A percentile compares a stretch with the other conserved stretches of the same genome.
These are phyloP conservation scores for Debaryomycetaceae sp. DNA, from an alignment of 1,139 yeast genomes.

Conservation along the genomic window DNA sequence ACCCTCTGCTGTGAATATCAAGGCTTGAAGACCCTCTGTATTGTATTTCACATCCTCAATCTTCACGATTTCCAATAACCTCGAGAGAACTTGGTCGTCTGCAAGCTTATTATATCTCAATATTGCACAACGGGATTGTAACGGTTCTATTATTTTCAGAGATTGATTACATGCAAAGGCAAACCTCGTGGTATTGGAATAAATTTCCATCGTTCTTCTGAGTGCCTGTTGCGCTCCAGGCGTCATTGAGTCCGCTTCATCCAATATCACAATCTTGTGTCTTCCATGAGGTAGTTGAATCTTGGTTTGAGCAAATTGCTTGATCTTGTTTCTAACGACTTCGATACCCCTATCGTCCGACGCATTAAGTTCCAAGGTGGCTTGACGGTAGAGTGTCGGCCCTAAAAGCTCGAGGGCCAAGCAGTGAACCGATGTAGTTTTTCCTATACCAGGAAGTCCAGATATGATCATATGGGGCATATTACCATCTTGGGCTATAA, in stretches of 20 bases:
- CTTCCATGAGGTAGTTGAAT: constrained; percentile 51
- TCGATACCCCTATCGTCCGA: constrained; percentile 51
- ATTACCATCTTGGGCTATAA: constrained; percentile 89
- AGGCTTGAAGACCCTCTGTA: constrained; percentile 89
- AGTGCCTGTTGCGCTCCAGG: constrained; percentile 98
- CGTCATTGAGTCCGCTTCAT: constrained; percentile 98
- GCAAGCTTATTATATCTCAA: constrained; percentile 76
- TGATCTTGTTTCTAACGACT: constrained; percentile 46
- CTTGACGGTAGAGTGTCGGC: constrained; percentile 61
- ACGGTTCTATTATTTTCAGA: constrained; percentile 90
- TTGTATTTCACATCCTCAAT: constrained; percentile 73
- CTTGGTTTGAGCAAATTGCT: constrained; percentile 70
- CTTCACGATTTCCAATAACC: constrained; percentile 70
- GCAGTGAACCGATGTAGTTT: constrained; percentile 91
- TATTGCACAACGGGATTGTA: constrained; percentile 96
- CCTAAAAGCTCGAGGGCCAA: constrained; percentile 84
- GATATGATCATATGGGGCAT: constrained; percentile 95
- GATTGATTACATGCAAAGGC: constrained; percentile 97
- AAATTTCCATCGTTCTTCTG: constrained; percentile 95
- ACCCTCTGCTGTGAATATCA: constrained; percentile 96
- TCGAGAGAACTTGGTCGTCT: constrained; percentile 79
- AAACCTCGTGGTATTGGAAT: constrained; percentile 90
- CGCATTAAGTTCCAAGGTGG: constrained; percentile 75
- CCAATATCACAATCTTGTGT: constrained; percentile 86
- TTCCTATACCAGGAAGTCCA: constrained; percentile 96